Evolutionary conservation across 805 yeast species (phyloP), one percentile per base, ranked within the genome.

Genomic region (Yarrowia deformans): DNA sequence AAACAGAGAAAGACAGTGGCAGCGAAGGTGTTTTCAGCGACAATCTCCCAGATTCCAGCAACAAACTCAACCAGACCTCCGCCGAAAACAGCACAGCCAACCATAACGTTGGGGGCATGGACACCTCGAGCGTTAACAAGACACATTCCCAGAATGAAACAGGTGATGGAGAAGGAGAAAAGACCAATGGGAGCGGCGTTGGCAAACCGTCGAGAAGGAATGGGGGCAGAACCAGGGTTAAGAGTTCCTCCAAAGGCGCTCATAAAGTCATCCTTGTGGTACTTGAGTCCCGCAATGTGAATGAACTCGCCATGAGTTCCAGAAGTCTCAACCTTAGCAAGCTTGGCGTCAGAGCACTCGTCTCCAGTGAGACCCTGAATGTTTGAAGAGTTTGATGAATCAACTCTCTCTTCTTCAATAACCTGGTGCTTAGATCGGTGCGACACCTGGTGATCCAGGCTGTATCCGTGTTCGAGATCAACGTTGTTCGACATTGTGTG

Each of bases 41-140:
- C 87, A 77, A 87, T 81, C 74, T 86, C 89, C 83, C 88, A 87
- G 86, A 87, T 84, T 67, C 89, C 89, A 35, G 90, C 89, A 43
- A 86, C 75, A 60, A 85, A 77, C 75, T 86, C 89, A 49, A 86
- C 82, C 9, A 83, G 77, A 8, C 90, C 90, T 45, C 90, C 90
- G 75, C 86, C 86, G 74, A 87, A 87, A 70, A 82, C 80, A 10
- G 89, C 88, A 70, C 84, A 77, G 18, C 89, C 89, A 67, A 85
- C 84, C 34, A 87, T 88, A 60, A 87, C 78, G 71, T 83, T 82
- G 32, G 87, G 84, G 56, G 80, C 79, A 13, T 78, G 74, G 35
- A 86, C 87, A 37, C 90, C 89, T 79, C 87, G 81, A 14, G 88
- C 88, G 56, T 81, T 84, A 34, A 82, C 79, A 73, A 87, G 86